phyloP scores from a whole-genome alignment of 169 alveolate species.

The Theileria parva region DNA sequence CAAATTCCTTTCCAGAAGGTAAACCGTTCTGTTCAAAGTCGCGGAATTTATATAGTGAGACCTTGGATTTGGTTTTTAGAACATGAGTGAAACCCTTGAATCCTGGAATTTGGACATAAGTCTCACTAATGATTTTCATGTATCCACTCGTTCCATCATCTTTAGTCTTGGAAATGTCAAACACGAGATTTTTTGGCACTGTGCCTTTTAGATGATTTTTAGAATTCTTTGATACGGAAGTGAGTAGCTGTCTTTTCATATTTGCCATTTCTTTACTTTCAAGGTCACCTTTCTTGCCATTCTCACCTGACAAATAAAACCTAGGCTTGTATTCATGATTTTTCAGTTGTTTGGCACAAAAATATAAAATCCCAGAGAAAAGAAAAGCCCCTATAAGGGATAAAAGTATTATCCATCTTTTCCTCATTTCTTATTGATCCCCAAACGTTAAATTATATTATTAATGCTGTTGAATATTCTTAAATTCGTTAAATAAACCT shows the following conservation, averaged over 20 bases:
- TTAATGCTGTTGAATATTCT: no score
- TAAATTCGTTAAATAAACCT: not conserved
- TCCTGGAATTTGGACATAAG: not conserved
- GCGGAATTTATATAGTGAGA: not conserved
- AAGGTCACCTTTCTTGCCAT: no score
- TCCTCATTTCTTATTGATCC: not conserved
- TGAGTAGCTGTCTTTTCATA: not conserved
- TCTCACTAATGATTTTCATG: not conserved
- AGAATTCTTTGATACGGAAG: not conserved
- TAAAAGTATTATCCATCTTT: not conserved
- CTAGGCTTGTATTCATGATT: not conserved
- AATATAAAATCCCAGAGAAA: not conserved
- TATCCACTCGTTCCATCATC: not conserved
- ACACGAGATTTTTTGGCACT: not conserved
- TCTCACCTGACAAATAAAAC: not conserved
- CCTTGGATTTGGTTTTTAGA: not conserved
- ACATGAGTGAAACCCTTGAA: conserved; percentile 4
- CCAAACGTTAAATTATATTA: not conserved
- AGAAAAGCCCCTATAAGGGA: not conserved
- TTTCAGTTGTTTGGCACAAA: not conserved
- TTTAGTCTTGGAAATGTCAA: not conserved
- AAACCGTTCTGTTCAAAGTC: not conserved
- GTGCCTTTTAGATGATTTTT: not conserved
- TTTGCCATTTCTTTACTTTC: not conserved
- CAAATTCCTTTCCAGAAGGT: not conserved